These are phyloP conservation scores for Penicillium freii DNA, from an alignment of 2,329 filamentous ascomycete genomes.

Conservation along the genomic window DNA sequence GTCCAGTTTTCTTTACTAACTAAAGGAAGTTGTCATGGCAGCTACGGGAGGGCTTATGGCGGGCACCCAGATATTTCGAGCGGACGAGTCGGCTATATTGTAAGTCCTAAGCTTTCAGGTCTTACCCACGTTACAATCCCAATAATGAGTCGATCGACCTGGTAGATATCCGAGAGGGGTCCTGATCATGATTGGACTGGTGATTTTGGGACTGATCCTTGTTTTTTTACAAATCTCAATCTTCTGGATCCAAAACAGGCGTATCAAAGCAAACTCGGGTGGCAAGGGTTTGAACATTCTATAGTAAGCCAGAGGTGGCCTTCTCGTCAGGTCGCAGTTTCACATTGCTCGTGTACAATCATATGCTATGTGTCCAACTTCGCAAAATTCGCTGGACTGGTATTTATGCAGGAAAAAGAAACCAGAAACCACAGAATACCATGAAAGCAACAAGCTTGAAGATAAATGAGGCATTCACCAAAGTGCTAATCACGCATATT, in stretches of 20 bases:
- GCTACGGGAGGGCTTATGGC: slow-evolving; percentile 53
- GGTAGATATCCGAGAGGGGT: slow-evolving; percentile 47
- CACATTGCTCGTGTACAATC: neutral
- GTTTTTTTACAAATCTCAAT: slow-evolving; percentile 37
- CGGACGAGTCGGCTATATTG: slow-evolving; percentile 44
- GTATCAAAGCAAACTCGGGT: neutral
- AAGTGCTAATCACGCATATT: neutral
- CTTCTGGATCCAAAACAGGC: slow-evolving; percentile 2
- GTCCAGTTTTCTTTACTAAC: slow-evolving; percentile 2
- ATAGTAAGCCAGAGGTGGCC: neutral
- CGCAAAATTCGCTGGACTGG: neutral
- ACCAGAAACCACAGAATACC: no score
- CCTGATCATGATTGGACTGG: slow-evolving; percentile 48
- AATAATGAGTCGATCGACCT: neutral
- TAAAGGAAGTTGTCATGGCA: slow-evolving; percentile 45
- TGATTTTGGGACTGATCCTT: slow-evolving; percentile 42
- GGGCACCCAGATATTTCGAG: slow-evolving; percentile 52
- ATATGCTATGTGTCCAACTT: neutral
- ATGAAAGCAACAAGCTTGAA: neutral
- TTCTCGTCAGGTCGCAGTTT: neutral
- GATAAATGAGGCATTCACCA: neutral
- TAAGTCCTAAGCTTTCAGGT: neutral
- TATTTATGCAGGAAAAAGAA: neutral
- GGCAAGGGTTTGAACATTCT: neutral
- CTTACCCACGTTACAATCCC: neutral